Base-by-base conservation (phyloP, 441 rosid genomes). In the Gossypium gossypioides region DNA sequence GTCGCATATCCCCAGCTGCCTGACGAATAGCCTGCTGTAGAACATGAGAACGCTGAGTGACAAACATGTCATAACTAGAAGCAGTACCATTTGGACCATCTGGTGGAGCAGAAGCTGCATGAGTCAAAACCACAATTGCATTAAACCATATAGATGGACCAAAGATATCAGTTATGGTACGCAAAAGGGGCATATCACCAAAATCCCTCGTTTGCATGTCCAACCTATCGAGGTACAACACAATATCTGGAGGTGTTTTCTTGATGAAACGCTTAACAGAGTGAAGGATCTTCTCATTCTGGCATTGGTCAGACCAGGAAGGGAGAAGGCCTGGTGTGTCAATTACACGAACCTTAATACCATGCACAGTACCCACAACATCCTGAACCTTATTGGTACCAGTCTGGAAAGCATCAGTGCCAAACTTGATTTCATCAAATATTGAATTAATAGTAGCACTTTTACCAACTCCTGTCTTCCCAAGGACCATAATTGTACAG, bases 71-170 rank as follows among this genome's bases (percentile, higher is more conserved):
- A 78, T 94, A 94, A 78, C 97, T 89, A 63, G 96, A 89, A 60
- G 96, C 88, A 72, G 89, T 82, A 60, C 97, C 99, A 77, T 92
- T 90, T 0, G 97, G 97, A 51, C 97, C 97, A 79, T 94, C 99
- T 59, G 99, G 97, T 32, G 97, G 99, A 81, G 90, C 97, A 74
- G 99, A 92, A 62, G 99, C 99, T 0, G 99, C 99, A 82, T 94
- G 99, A 64, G 99, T 94, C 78, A 94, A 78, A 61, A 93, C 97
- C 72, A 94, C 97, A 74, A 94, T 94, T 25, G 99, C 99, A 83
- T 94, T 94, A 77, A 94, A 94, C 99, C 99, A 94, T 71, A 94
- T 89, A 0, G 99, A 88, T 13, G 94, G 89, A 69, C 97, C 99
- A 80, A 92, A 92, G 74, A 94, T 84, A 46, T 92, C 91, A 6